These are phyloP conservation scores for Rhazya stricta DNA, from an alignment of 257 asterid genomes.

Conservation along the genomic window DNA sequence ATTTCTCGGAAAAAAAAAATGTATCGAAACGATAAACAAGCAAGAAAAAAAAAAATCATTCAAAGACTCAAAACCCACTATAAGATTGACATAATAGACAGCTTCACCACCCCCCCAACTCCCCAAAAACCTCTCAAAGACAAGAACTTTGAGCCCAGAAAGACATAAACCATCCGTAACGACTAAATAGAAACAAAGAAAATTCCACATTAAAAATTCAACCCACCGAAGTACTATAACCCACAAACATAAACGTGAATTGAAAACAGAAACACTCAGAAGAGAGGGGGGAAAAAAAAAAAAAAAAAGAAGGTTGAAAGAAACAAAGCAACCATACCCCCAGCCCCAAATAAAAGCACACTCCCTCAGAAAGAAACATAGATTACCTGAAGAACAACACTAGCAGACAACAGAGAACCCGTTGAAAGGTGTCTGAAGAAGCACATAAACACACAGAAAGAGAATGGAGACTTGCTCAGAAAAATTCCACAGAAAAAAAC, in stretches of 20 bases:
- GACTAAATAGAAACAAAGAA: background rate
- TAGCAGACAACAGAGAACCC: background rate
- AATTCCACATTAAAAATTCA: background rate
- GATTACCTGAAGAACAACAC: background rate
- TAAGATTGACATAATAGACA: background rate
- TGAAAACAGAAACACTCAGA: background rate
- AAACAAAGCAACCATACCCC: background rate
- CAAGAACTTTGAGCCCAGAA: background rate
- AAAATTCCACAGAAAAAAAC: background rate
- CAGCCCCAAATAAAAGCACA: background rate
- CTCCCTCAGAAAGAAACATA: background rate
- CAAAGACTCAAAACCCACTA: background rate
- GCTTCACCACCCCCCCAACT: background rate
- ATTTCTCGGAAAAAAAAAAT: background rate
- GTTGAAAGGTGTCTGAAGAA: conserved; percentile 3
- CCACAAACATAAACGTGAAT: background rate
- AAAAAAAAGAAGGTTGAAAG: background rate
- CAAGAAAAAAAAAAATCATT: background rate
- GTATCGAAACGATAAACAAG: background rate
- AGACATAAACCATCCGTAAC: background rate
- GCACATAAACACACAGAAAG: background rate
- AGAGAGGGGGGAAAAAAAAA: background rate
- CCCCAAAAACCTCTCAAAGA: background rate
- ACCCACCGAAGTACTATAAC: background rate
- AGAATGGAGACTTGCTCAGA: no score